Conservation (phyloP, 345 rosid genomes). For the Salix exigua region DNA sequence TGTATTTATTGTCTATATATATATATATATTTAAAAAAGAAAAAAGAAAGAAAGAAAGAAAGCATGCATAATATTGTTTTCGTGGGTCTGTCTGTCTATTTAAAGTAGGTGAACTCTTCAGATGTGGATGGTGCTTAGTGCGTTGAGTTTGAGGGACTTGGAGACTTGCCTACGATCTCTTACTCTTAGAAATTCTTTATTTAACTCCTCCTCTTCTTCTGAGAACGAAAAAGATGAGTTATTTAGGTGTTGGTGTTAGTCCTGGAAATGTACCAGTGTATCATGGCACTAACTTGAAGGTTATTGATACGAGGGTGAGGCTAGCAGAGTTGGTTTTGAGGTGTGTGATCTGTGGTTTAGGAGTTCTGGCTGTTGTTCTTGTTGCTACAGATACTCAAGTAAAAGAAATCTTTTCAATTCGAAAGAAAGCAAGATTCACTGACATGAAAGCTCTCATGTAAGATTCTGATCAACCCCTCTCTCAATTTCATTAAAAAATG, state of each 20-base stretch:
- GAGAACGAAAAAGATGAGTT: conserved; percentile 40
- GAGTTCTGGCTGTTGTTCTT: conserved; percentile 58
- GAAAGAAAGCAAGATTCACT: conserved; percentile 66
- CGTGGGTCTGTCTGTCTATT: not conserved
- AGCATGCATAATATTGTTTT: not conserved
- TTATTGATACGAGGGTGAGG: conserved; percentile 62
- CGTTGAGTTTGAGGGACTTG: not conserved
- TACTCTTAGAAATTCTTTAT: not conserved
- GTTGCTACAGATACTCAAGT: conserved; percentile 70
- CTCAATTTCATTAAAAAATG: not conserved
- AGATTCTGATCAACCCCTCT: conserved; percentile 16
- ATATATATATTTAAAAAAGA: not conserved
- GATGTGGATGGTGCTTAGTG: not conserved
- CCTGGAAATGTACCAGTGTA: conserved; percentile 57
- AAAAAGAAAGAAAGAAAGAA: not conserved
- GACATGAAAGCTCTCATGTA: conserved; percentile 97
- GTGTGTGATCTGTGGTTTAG: conserved; percentile 51
- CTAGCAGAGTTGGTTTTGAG: conserved; percentile 72
- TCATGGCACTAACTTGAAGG: conserved; percentile 49
- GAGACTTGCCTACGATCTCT: not conserved
- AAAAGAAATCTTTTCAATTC: conserved; percentile 63
- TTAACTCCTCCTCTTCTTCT: not conserved
- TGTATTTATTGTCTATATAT: no score
- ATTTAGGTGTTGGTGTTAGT: conserved; percentile 59
- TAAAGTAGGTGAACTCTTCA: not conserved